Evolutionary conservation across 345 rosid species (phyloP), one percentile per base, ranked within the genome.

Genomic region (Anastatica hierochuntica): DNA sequence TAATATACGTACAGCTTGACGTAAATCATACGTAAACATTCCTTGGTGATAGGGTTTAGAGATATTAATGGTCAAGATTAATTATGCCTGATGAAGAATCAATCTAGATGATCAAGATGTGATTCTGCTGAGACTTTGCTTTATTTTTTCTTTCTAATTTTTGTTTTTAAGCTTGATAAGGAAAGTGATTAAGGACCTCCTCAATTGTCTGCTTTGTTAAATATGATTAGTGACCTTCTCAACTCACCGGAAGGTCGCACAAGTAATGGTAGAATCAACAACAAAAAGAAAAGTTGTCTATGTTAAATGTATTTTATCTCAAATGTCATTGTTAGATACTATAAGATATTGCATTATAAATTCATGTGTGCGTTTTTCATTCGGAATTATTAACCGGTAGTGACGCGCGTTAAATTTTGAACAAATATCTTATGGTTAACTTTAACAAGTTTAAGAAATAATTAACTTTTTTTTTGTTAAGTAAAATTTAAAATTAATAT

Each of bases 181-280:
- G 71, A 36, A 66, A 58, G 65, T 66, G 55, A 59, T 58, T 66
- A 58, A 58, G 60, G 60, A 52, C 71, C 71, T 53, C 65, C 21
- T 29, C 49, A 58, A 51, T 66, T 59, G 54, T 58, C 30, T 58
- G 64, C 60, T 58, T 66, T 44, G 71, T 45, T 57, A 66, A 58
- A 51, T 66, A 58, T 58, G 40, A 41, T 49, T 36, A 20, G 23
- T 65, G 41, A 43, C 53, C 64, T 57, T 49, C 47, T 65, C 53
- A 19, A 49, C 15, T 15, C 58, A 49, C 59, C 29, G 41, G 64
- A 65, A 58, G 59, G 70, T 66, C 71, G 44, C 36, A 51, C 35
- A 43, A 66, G 18, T 14, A 43, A 57, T 34, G 24, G 43, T 51
- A 19, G 31, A 44, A 26, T 57, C 41, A 57, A 10, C 20, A 36